Percentiles rank a stretch among this genome's conserved stretches.
Conservation (phyloP, 2,329 filamentous ascomycete genomes). For the Claviceps cyperi region DNA sequence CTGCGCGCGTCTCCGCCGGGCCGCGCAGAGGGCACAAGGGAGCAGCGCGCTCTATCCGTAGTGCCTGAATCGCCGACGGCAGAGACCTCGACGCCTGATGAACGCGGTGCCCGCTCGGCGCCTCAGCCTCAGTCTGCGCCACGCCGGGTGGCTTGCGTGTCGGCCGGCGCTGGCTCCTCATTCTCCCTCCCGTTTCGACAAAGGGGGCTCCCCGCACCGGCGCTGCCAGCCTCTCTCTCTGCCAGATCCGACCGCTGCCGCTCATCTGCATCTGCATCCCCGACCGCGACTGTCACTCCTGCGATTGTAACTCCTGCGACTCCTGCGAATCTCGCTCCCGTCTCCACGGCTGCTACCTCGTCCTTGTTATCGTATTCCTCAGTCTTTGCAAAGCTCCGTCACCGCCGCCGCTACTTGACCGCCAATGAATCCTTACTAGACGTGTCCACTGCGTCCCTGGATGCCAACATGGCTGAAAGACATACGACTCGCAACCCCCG, state of each 20-base stretch:
- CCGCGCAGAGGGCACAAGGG: neutral
- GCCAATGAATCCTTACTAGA: slow-evolving; percentile 15
- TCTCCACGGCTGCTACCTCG: neutral
- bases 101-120: neutral
- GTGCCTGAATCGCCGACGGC: slow-evolving; percentile 1
- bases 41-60: neutral
- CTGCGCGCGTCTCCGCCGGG: neutral
- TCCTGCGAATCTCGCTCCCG: too few species aligned
- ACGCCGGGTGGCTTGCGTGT: slow-evolving; percentile 1
- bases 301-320: neutral
- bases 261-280: neutral
- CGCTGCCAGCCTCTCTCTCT: neutral
- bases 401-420: slow-evolving; percentile 2
- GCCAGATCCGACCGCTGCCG: neutral
- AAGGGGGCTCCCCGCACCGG: neutral
- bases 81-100: neutral
- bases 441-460: slow-evolving; percentile 8
- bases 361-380: neutral
- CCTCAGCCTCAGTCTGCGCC: neutral
- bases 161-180: neutral
- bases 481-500: slow-evolving; percentile 13
- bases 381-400: slow-evolving; percentile 1
- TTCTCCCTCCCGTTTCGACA: neutral
- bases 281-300: neutral
- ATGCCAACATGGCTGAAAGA: slow-evolving; percentile 14